These are phyloP conservation scores for Perkinsus olseni DNA, from an alignment of 169 alveolate genomes.

Conservation along the genomic window DNA sequence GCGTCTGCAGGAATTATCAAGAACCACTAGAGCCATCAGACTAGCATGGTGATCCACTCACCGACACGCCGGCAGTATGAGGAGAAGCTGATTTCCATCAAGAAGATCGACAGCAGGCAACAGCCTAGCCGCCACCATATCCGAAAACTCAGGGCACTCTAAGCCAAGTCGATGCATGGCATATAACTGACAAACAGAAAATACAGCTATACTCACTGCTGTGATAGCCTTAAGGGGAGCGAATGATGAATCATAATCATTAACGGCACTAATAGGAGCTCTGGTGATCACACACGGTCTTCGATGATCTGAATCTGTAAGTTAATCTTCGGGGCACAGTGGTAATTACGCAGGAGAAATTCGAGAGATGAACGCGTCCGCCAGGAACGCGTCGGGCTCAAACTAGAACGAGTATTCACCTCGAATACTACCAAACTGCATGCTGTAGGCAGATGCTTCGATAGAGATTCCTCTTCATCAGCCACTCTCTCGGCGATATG, in stretches of 20 bases:
- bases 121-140: neutral
- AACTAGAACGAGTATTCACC: no score
- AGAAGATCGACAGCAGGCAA: neutral
- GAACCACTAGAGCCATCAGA: neutral
- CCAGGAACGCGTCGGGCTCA: no score
- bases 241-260: no score
- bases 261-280: no score
- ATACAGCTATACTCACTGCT: no score
- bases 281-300: no score
- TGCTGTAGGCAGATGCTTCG: neutral
- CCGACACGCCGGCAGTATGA: neutral
- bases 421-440: neutral
- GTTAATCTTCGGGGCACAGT: no score
- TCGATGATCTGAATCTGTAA: no score
- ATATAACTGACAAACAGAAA: neutral
- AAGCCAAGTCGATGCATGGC: neutral
- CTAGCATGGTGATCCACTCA: neutral
- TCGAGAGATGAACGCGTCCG: no score
- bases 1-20: neutral
- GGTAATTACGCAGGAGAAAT: no score
- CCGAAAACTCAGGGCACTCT: neutral
- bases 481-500: neutral
- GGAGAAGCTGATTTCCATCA: neutral
- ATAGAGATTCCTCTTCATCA: neutral
- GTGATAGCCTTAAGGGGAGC: no score